Evolutionary conservation across 805 yeast species (phyloP).

Genomic region (Ogataea minuta): DNA sequence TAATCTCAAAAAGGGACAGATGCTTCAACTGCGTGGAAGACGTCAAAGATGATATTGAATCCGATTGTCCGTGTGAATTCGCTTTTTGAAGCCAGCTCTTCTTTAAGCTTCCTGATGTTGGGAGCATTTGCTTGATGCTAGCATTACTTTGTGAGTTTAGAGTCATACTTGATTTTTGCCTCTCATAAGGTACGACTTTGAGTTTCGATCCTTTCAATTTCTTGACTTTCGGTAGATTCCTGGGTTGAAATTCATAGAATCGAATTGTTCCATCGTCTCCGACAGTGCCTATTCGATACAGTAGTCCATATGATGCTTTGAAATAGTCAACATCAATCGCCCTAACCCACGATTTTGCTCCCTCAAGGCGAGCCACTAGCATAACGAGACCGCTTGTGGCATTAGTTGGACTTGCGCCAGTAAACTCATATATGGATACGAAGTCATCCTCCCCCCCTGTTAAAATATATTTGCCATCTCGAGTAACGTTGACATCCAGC

Average conservation of each 20-base stretch:
- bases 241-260: constrained; percentile 55
- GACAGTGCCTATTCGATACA: constrained; percentile 50
- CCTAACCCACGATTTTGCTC: constrained; percentile 53
- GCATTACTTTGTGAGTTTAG: constrained; percentile 14
- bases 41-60: constrained; percentile 32
- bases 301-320: constrained; percentile 31
- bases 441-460: constrained; percentile 58
- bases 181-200: constrained; percentile 9
- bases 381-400: constrained; percentile 23
- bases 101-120: constrained; percentile 13
- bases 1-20: constrained; percentile 28
- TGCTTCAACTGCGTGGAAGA: constrained; percentile 27
- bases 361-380: constrained; percentile 37
- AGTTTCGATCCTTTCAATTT: constrained; percentile 16
- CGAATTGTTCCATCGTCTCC: constrained; percentile 55
- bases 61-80: constrained; percentile 19
- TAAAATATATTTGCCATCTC: constrained; percentile 45
- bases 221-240: constrained; percentile 38
- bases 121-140: constrained; percentile 11
- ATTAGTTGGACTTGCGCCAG: constrained; percentile 7
- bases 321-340: constrained; percentile 43
- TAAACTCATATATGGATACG: constrained; percentile 42
- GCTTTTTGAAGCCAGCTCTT: constrained; percentile 14
- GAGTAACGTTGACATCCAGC: constrained; percentile 45
- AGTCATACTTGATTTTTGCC: constrained; percentile 15